Percentiles rank a stretch among this genome's conserved stretches.
phyloP scores from a whole-genome alignment of 495 filamentous ascomycete species.

The Penicillium atrosanguineum region DNA sequence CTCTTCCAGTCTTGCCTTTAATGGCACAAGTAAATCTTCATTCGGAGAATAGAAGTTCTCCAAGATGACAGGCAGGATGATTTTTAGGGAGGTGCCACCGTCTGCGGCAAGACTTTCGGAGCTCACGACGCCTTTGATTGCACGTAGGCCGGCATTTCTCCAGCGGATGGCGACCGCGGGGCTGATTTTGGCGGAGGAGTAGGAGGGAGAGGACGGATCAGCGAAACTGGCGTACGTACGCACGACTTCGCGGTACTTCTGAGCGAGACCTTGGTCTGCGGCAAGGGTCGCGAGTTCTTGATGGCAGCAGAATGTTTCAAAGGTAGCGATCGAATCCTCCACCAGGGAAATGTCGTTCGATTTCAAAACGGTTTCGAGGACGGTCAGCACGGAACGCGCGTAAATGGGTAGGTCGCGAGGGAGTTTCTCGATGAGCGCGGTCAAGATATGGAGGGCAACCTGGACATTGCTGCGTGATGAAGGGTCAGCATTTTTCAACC shows the following conservation, averaged over 20 bases:
- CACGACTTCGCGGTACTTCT: constrained; percentile 79
- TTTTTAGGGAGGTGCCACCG: constrained; percentile 67
- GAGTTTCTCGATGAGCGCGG: constrained; percentile 85
- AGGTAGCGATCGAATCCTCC: constrained; percentile 80
- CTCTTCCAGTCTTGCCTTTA: constrained; percentile 59
- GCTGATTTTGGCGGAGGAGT: constrained; percentile 45
- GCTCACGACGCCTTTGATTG: constrained; percentile 72
- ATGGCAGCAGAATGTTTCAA: constrained; percentile 77
- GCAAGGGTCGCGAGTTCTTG: constrained; percentile 75
- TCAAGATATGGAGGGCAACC: constrained; percentile 85
- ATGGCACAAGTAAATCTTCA: constrained; percentile 60
- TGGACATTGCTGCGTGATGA: constrained; percentile 70
- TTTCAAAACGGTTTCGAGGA: constrained; percentile 72
- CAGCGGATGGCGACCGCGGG: constrained; percentile 78
- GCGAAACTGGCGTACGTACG: constrained; percentile 75
- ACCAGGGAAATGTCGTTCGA: constrained; percentile 85
- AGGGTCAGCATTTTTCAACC: constrained; percentile 2
- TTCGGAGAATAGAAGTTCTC: constrained; percentile 79
- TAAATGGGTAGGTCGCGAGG: constrained; percentile 87
- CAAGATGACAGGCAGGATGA: constrained; percentile 77
- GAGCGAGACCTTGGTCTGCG: constrained; percentile 76
- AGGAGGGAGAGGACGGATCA: constrained; percentile 32
- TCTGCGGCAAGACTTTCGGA: constrained; percentile 74
- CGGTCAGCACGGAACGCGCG: constrained; percentile 72
- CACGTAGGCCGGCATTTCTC: constrained; percentile 74